phyloP scores from a whole-genome alignment of 352 stramenopile genomes.

The Albugo laibachii region DNA sequence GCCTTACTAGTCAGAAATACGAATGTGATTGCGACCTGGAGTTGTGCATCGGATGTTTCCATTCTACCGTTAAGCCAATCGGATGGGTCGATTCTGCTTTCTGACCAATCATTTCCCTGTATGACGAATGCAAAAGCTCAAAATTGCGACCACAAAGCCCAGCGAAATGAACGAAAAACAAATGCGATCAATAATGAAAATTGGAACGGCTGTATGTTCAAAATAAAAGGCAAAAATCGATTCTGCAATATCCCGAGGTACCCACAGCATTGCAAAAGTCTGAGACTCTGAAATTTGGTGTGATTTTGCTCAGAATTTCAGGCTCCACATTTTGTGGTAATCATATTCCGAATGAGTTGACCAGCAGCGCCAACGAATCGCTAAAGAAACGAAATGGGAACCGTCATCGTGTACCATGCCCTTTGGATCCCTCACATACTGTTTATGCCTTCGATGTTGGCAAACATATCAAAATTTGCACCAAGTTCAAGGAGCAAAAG shows the following conservation, averaged over 20 bases:
- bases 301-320: slow-evolving; percentile 14
- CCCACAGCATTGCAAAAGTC: neutral
- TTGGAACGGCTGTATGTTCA: slow-evolving; percentile 69
- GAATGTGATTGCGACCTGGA: too few species aligned
- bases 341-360: slow-evolving; percentile 26
- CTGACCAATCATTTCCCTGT: too few species aligned
- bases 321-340: slow-evolving; percentile 57
- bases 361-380: slow-evolving; percentile 24
- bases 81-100: too few species aligned
- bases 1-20: too few species aligned
- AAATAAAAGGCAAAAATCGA: slow-evolving; percentile 55
- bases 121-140: too few species aligned
- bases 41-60: too few species aligned
- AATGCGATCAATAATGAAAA: slow-evolving; percentile 21
- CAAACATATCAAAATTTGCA: slow-evolving; percentile 66
- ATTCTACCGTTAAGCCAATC: too few species aligned
- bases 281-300: neutral
- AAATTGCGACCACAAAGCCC: slow-evolving; percentile 4
- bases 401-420: slow-evolving; percentile 45
- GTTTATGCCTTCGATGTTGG: slow-evolving; percentile 61
- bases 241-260: slow-evolving; percentile 66
- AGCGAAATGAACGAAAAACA: slow-evolving; percentile 42
- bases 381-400: slow-evolving; percentile 37
- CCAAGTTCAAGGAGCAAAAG: slow-evolving; percentile 42
- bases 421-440: slow-evolving; percentile 42